phyloP scores from a whole-genome alignment of 805 yeast species.

The Ogataea kodamae region DNA sequence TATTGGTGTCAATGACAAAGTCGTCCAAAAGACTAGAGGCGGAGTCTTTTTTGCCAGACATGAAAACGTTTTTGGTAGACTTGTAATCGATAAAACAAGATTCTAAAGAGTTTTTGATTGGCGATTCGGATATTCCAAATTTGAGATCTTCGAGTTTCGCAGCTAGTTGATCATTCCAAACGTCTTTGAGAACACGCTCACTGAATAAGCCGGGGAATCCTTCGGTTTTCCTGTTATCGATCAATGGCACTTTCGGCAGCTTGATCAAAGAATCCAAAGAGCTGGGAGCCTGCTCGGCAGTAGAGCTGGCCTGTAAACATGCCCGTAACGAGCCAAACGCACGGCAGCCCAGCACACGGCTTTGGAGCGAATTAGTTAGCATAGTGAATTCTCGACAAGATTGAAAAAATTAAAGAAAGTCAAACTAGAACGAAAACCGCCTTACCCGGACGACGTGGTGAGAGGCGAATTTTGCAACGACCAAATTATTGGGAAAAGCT shows the following conservation, averaged over 20 bases:
- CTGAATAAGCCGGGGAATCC: slow-evolving; percentile 52
- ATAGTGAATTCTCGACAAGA: slow-evolving; percentile 4
- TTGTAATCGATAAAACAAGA: slow-evolving; percentile 21
- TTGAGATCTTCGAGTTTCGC: slow-evolving; percentile 40
- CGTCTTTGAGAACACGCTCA: slow-evolving; percentile 43
- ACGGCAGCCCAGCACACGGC: slow-evolving; percentile 1
- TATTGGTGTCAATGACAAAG: slow-evolving; percentile 22
- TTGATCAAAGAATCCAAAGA: slow-evolving; percentile 19
- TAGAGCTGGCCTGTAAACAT: slow-evolving; percentile 10
- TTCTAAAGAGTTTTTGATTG: slow-evolving; percentile 28
- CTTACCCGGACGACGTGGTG: slow-evolving; percentile 10
- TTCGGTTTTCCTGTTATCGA: slow-evolving; percentile 22
- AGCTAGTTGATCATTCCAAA: slow-evolving; percentile 47
- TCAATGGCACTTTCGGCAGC: slow-evolving; percentile 24
- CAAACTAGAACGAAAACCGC: slow-evolving; percentile 1
- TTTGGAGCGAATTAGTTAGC: slow-evolving; percentile 3
- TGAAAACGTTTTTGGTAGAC: slow-evolving; percentile 17
- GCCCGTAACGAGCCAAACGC: slow-evolving; percentile 7
- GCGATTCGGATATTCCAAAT: slow-evolving; percentile 31
- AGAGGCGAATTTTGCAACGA: slow-evolving; percentile 17
- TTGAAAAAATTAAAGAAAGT: slow-evolving; percentile 5
- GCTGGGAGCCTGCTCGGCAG: slow-evolving; percentile 3
- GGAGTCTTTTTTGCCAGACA: slow-evolving; percentile 16
- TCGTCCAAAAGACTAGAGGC: slow-evolving; percentile 18
- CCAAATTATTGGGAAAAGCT: slow-evolving; percentile 15